Percentiles rank a stretch among this genome's conserved stretches.
Evolutionary conservation across 345 rosid species (phyloP).

Genomic region (Gossypium australe): DNA sequence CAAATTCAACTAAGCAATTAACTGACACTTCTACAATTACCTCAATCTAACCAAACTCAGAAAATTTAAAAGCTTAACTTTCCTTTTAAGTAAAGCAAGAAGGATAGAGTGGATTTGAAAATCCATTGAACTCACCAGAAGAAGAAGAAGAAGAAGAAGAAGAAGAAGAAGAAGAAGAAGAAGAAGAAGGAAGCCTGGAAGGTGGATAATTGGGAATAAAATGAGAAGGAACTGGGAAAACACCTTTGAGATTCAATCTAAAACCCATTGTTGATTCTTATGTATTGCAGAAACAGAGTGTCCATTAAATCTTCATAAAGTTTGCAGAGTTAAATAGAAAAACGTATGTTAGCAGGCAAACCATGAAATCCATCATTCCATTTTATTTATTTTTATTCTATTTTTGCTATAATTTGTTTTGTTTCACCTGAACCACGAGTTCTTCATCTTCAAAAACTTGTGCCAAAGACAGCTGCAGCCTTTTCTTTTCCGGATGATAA

Average conservation of each 20-base stretch:
- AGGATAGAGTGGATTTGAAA: neutral
- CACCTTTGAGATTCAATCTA: conserved; percentile 38
- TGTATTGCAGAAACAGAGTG: conserved; percentile 7
- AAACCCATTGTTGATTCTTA: conserved; percentile 31
- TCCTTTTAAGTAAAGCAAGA: neutral
- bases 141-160: neutral
- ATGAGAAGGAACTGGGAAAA: conserved; percentile 32
- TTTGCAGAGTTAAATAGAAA: neutral
- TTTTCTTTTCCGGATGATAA: neutral
- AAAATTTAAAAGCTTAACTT: neutral
- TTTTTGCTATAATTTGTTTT: neutral
- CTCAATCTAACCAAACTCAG: neutral
- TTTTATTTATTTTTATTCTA: no score
- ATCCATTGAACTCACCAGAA: conserved; percentile 26
- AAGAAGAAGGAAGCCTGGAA: conserved; percentile 20
- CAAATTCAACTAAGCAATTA: neutral
- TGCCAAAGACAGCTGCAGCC: neutral
- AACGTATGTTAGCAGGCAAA: neutral
- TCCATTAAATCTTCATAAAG: conserved; percentile 27
- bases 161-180: neutral
- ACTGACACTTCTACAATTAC: neutral
- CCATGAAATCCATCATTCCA: neutral
- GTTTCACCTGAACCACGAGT: conserved; percentile 48
- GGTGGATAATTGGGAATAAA: conserved; percentile 25
- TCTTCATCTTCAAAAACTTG: conserved; percentile 36